Evolutionary conservation across 148 eudicot genomes (phyloP).

Genomic region (Chenopodium album): DNA sequence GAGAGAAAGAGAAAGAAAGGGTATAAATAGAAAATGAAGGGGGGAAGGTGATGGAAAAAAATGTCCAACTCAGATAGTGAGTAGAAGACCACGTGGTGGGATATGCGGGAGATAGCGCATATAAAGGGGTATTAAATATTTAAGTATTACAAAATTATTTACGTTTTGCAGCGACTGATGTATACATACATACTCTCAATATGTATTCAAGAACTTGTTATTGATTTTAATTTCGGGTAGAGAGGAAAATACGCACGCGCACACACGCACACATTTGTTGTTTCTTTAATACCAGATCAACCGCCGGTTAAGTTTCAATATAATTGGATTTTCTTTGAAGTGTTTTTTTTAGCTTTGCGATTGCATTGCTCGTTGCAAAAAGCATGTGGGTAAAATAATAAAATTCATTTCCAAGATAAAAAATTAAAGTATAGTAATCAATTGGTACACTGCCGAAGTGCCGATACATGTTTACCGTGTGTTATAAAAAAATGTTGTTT

Average conservation of each 20-base stretch:
- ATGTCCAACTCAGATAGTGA: constrained; percentile 7
- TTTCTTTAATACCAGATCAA: background rate
- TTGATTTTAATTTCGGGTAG: background rate
- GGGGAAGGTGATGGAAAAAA: background rate
- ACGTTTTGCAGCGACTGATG: no score
- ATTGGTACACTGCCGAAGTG: no score
- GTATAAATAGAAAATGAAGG: constrained; percentile 11
- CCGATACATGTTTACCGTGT: no score
- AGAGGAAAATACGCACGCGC: background rate
- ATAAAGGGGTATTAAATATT: background rate
- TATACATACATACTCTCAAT: background rate
- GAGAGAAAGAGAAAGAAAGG: background rate
- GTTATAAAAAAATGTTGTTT: no score
- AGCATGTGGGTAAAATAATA: no score
- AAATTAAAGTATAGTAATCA: no score
- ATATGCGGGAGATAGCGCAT: constrained; percentile 2
- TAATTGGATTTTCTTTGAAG: no score
- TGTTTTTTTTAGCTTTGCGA: no score
- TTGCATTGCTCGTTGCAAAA: no score
- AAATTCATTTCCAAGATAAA: no score
- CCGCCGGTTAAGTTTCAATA: background rate
- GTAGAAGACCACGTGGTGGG: constrained; percentile 15
- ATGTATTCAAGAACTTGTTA: background rate
- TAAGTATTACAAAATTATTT: no score
- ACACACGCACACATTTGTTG: background rate